These are phyloP conservation scores for Macrocybe gigantea DNA, from an alignment of 768 basidiomycete genomes.

Conservation along the genomic window DNA sequence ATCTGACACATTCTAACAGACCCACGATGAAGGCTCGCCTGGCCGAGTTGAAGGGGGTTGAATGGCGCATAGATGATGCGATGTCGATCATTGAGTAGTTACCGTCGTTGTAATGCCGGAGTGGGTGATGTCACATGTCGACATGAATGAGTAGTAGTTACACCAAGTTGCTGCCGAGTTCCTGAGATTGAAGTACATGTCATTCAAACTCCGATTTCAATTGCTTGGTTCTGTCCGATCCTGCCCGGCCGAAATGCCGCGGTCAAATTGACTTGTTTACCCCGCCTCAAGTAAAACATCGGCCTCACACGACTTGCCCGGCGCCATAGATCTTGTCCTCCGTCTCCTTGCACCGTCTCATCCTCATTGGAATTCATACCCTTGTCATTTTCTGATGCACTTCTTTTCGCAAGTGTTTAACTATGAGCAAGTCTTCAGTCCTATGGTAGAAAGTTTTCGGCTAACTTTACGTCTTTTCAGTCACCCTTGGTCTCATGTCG, in stretches of 20 bases:
- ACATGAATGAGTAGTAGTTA: too few relatives aligned
- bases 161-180: too few relatives aligned
- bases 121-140: too few relatives aligned
- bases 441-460: slow-evolving; percentile 5
- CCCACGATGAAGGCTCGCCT: slow-evolving; percentile 80
- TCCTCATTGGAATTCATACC: slow-evolving; percentile 16
- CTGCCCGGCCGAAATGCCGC: slow-evolving; percentile 13
- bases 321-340: background rate
- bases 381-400: slow-evolving; percentile 50
- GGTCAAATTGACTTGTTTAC: slow-evolving; percentile 7
- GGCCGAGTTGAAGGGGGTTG: slow-evolving; percentile 49
- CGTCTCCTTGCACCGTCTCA: slow-evolving; percentile 22
- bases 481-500: slow-evolving; percentile 87
- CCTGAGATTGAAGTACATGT: too few relatives aligned
- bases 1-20: slow-evolving; percentile 28
- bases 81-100: background rate
- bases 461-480: slow-evolving; percentile 32
- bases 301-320: slow-evolving; percentile 5
- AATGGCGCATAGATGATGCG: slow-evolving; percentile 5
- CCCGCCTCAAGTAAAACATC: background rate
- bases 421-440: slow-evolving; percentile 62
- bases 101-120: background rate
- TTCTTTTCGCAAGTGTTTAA: slow-evolving; percentile 82
- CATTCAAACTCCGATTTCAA: too few relatives aligned
- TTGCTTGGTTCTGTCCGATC: slow-evolving; percentile 1